phyloP scores from a whole-genome alignment of 1,139 yeast genomes.

The Nakaseomyces glabratus region DNA sequence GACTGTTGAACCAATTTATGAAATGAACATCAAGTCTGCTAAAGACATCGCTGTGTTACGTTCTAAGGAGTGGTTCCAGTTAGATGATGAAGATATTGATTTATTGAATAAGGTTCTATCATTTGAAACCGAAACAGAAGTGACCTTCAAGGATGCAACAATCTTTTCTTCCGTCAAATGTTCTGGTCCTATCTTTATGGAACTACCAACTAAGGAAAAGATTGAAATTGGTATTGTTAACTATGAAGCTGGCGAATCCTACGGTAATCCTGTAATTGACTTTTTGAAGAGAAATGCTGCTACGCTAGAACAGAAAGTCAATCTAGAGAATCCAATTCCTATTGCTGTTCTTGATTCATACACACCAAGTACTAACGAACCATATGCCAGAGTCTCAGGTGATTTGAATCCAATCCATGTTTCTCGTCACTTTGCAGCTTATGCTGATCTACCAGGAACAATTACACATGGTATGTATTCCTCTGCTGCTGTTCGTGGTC shows the following conservation, averaged over 20 bases:
- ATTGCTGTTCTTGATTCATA: conserved; percentile 49
- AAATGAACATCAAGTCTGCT: conserved; percentile 59
- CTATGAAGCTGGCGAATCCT: conserved; percentile 86
- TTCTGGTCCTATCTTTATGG: conserved; percentile 75
- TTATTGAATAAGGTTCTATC: conserved; percentile 73
- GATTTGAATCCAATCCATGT: conserved; percentile 98
- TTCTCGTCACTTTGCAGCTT: conserved; percentile 85
- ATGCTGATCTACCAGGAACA: conserved; percentile 92
- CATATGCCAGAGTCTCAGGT: conserved; percentile 95
- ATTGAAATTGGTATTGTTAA: conserved; percentile 79
- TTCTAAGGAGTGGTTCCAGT: conserved; percentile 97
- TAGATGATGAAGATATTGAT: conserved; percentile 56
- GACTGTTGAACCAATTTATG: conserved; percentile 78
- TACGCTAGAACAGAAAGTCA: conserved; percentile 87
- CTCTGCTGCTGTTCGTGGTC: conserved; percentile 86
- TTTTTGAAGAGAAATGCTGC: conserved; percentile 86
- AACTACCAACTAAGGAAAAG: conserved; percentile 87
- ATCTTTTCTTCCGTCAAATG: conserved; percentile 77
- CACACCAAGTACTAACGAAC: conserved; percentile 72
- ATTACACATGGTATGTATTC: conserved; percentile 99
- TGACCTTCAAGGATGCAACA: conserved; percentile 66
- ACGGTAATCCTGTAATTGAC: conserved; percentile 96
- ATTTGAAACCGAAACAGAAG: conserved; percentile 81
- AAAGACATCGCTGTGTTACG: conserved; percentile 90
- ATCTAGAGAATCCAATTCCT: conserved; percentile 86